Evolutionary conservation across 2,329 filamentous ascomycete species (phyloP), one percentile per base, ranked within the genome.

Genomic region (Myrmaecium sp.): DNA sequence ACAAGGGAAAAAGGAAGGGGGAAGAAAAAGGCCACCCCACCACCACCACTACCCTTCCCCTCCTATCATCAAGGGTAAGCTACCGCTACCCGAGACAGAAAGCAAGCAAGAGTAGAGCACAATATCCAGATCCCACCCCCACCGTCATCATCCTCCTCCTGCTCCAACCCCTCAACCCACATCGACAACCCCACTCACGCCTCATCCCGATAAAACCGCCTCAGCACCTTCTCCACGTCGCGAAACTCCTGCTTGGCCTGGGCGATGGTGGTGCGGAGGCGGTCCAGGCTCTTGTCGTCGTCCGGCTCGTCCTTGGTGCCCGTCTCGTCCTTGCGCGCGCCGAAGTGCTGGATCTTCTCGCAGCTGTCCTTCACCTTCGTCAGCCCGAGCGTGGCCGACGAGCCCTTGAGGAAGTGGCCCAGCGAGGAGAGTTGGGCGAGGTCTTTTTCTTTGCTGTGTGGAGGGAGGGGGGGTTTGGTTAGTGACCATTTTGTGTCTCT

Each of bases 341-440:
- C 86, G 49, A 74, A 91, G 46, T 92, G 77, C 54, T 98, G 86
- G 43, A 98, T 94, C 62, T 91, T 83, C 57, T 95, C 84, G 58
- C 89, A 98, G 35, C 72, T 76, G 45, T 94, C 83, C 51, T 82
- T 80, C 42, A 98, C 77, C 52, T 91, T 91, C 43, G 69, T 75
- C 29, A 95, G 68, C 23, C 89, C 89, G 28, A 98, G 67, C 4
- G 89, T 94, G 20, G 89, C 86, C 6, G 86, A 94, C 5, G 86
- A 95, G 33, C 89, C 89, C 58, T 98, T 98, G 40, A 98, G 66
- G 58, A 93, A 98, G 57, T 98, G 89, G 21, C 89, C 89, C 17
- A 93, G 72, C 28, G 69, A 65, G 17, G 82, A 92, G 19, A 95
- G 69, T 37, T 72, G 60, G n/a, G 58, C 52, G 30, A 95, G 69